Evolutionary conservation across 495 filamentous ascomycete genomes (phyloP).

Genomic region (Tricharina praecox): DNA sequence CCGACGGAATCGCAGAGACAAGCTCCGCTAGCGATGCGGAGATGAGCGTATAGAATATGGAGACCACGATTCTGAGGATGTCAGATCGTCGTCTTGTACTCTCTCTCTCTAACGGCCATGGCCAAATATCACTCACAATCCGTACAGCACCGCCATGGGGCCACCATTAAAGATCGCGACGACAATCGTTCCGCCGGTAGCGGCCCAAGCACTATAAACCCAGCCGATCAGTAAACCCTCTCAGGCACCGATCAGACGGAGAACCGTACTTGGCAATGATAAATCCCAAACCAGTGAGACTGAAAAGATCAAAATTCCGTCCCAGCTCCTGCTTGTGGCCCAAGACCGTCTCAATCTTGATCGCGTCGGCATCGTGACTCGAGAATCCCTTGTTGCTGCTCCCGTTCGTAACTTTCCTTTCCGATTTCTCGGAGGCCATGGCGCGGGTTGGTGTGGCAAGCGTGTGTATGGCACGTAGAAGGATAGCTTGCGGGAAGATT

Average conservation of each 20-base stretch:
- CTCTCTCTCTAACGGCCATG: not conserved
- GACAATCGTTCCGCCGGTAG: slow-evolving; percentile 33
- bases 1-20: slow-evolving; percentile 61
- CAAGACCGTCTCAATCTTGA: slow-evolving; percentile 34
- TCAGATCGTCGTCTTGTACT: too few relatives aligned
- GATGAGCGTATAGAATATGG: slow-evolving; percentile 37
- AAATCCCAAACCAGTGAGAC: slow-evolving; percentile 33
- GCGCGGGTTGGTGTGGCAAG: too few relatives aligned
- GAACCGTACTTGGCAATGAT: slow-evolving; percentile 32
- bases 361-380: slow-evolving; percentile 29
- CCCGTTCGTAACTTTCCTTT: not conserved
- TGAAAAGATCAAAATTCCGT: slow-evolving; percentile 35
- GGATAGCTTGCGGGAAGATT: too few relatives aligned
- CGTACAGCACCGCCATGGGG: slow-evolving; percentile 37
- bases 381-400: not conserved
- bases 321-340: slow-evolving; percentile 35
- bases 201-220: slow-evolving; percentile 30
- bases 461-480: too few relatives aligned
- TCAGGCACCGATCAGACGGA: not conserved
- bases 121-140: slow-evolving; percentile 29
- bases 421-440: too few relatives aligned
- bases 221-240: not conserved
- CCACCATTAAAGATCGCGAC: slow-evolving; percentile 36
- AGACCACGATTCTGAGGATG: slow-evolving; percentile 30
- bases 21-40: slow-evolving; percentile 50